A percentile compares a stretch with the other conserved stretches of the same genome.
Evolutionary conservation across 805 yeast genomes (phyloP).

Genomic region (Cephaloascus fragrans): DNA sequence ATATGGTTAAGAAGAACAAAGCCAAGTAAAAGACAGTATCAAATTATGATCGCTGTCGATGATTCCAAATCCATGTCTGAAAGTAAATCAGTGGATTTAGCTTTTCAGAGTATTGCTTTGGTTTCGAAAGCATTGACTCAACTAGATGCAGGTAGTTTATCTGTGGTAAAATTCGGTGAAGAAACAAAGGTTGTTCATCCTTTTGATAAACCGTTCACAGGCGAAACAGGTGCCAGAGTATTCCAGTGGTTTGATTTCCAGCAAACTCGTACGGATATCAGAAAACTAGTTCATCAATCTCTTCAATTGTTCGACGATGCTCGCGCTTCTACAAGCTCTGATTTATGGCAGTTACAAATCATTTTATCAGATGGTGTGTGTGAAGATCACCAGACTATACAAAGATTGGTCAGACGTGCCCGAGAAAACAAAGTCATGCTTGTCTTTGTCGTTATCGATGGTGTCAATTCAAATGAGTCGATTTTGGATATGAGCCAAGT

Average conservation of each 20-base stretch:
- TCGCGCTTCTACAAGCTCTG: slow-evolving; percentile 33
- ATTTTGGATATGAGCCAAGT: slow-evolving; percentile 95
- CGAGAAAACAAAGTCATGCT: slow-evolving; percentile 89
- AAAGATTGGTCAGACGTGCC: slow-evolving; percentile 81
- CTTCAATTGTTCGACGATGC: slow-evolving; percentile 64
- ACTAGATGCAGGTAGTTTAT: slow-evolving; percentile 87
- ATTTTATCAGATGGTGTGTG: slow-evolving; percentile 95
- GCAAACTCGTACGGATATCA: slow-evolving; percentile 80
- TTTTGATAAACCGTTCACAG: slow-evolving; percentile 75
- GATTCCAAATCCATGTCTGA: slow-evolving; percentile 98
- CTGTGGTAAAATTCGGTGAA: slow-evolving; percentile 87
- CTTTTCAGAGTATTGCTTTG: slow-evolving; percentile 88
- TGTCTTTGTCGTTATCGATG: slow-evolving; percentile 90
- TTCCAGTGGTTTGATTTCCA: slow-evolving; percentile 88
- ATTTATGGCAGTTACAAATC: slow-evolving; percentile 89
- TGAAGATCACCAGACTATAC: slow-evolving; percentile 82
- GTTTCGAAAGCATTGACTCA: slow-evolving; percentile 92
- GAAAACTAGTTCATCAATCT: slow-evolving; percentile 61
- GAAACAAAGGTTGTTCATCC: slow-evolving; percentile 78
- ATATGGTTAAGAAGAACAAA: slow-evolving; percentile 97
- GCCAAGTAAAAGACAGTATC: slow-evolving; percentile 95
- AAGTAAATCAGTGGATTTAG: slow-evolving; percentile 79
- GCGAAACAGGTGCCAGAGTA: slow-evolving; percentile 73
- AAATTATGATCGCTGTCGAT: slow-evolving; percentile 94
- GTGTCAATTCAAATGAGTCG: slow-evolving; percentile 74